These are phyloP conservation scores for Euphorbia pulcherrima DNA, from an alignment of 345 rosid species.

Conservation along the genomic window DNA sequence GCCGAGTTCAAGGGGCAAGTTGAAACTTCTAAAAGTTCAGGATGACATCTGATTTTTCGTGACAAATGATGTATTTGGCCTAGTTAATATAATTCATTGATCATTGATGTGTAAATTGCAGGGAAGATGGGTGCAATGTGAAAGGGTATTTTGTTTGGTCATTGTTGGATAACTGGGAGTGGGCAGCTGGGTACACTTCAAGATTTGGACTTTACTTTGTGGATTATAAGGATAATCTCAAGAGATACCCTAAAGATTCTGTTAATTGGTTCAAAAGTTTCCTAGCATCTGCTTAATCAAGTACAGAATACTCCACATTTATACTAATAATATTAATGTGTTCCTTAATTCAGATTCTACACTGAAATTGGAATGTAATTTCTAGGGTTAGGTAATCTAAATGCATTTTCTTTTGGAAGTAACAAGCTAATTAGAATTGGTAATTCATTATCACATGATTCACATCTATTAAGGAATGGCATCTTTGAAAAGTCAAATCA, in stretches of 20 bases:
- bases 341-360: too few species aligned
- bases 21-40: too few species aligned
- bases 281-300: slow-evolving; percentile 33
- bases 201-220: slow-evolving; percentile 90
- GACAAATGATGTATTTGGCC: too few species aligned
- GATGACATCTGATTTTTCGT: too few species aligned
- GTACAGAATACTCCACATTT: background rate
- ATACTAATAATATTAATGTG: background rate
- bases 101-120: slow-evolving; percentile 27
- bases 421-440: background rate
- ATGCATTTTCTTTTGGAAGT: background rate
- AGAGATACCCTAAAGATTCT: slow-evolving; percentile 86
- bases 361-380: background rate
- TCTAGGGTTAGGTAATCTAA: background rate
- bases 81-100: too few species aligned
- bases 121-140: slow-evolving; percentile 95
- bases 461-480: too few species aligned
- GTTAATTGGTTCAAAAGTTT: slow-evolving; percentile 91
- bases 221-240: slow-evolving; percentile 72
- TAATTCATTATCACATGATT: too few species aligned
- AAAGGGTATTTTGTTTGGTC: slow-evolving; percentile 95
- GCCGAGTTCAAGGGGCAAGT: too few species aligned
- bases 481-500: too few species aligned
- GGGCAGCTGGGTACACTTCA: slow-evolving; percentile 84
- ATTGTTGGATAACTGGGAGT: slow-evolving; percentile 88